These are phyloP conservation scores for Geotrichum ghanense DNA, from an alignment of 805 yeast genomes.

Conservation along the genomic window DNA sequence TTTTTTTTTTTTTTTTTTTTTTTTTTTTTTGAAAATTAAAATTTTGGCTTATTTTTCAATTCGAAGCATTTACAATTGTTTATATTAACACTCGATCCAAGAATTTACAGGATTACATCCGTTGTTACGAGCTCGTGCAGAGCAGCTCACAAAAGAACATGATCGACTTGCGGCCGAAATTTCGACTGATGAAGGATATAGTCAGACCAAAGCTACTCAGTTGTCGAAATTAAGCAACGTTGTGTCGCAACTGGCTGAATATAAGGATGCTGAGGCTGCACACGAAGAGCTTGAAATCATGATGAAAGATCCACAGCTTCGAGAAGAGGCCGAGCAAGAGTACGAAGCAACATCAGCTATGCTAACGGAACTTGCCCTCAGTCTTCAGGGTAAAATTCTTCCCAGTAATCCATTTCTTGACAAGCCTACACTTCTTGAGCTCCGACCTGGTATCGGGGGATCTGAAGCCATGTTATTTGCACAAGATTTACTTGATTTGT, in stretches of 20 bases:
- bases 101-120: slow-evolving; percentile 33
- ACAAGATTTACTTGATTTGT: slow-evolving; percentile 71
- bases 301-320: slow-evolving; percentile 36
- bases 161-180: slow-evolving; percentile 31
- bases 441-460: slow-evolving; percentile 96
- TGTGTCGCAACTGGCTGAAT: slow-evolving; percentile 32
- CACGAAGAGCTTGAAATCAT: slow-evolving; percentile 35
- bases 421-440: slow-evolving; percentile 66
- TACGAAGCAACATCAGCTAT: slow-evolving; percentile 29
- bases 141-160: slow-evolving; percentile 31
- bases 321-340: slow-evolving; percentile 54
- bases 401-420: slow-evolving; percentile 74
- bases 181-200: slow-evolving; percentile 32
- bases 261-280: slow-evolving; percentile 22
- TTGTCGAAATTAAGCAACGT: slow-evolving; percentile 36
- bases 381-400: slow-evolving; percentile 45
- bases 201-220: slow-evolving; percentile 37
- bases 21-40: no score
- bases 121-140: slow-evolving; percentile 38
- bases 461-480: slow-evolving; percentile 86
- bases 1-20: no score
- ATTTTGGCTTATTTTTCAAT: no score
- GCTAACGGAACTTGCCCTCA: slow-evolving; percentile 26
- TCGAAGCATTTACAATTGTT: no score
- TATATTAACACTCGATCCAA: no score